Base-by-base conservation (phyloP, 768 basidiomycete genomes). In the Mycena polygramma region DNA sequence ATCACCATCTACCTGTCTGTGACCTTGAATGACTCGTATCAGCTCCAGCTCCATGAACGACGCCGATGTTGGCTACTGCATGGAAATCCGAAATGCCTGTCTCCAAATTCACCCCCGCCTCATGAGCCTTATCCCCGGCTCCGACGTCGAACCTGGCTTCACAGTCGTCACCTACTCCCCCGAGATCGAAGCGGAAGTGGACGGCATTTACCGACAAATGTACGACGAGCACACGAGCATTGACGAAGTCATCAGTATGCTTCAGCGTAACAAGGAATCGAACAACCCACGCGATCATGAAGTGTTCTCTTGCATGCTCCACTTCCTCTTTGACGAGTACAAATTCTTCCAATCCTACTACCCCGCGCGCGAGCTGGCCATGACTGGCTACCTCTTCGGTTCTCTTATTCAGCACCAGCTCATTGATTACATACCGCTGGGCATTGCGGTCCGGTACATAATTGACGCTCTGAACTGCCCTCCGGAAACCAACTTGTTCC, bases 271-370 rank as follows among this genome's bases (percentile, higher is more conserved):
- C 84, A 96, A 97, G 78, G 89, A 88, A 58, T 97, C 96, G 37
- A 86, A 89, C 39, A 94, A 92, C 74, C 82, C 91, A 53, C 90
- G 91, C 65, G 96, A 98, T 75, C 95, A 97, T 79, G 96, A 99
- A 82, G 90, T 98, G 71, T 98, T 98, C 78, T 98, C 96, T n/a
- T 98, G 96, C 89, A 98, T 98, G 91, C 92, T 99, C 59, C 97
- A 98, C 84, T 97, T 98, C 86, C 89, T 99, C 52, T 98, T 99
- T 82, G 98, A 99, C 89, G 98, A 99, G 83, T 98, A 98, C 90
- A 97, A 96, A 77, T 99, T 98, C 86, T 98, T 99, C 90, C 95
- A 97, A 78, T 93, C 94, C 48, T 98, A 93, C 81, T 96, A 96
- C 76, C 98, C 98, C 30, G 87, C 94, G 46, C 93, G 96, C 73